A percentile compares a stretch with the other conserved stretches of the same genome.
Conservation (phyloP, 148 eudicot species). For the Suaeda aralocaspica region DNA sequence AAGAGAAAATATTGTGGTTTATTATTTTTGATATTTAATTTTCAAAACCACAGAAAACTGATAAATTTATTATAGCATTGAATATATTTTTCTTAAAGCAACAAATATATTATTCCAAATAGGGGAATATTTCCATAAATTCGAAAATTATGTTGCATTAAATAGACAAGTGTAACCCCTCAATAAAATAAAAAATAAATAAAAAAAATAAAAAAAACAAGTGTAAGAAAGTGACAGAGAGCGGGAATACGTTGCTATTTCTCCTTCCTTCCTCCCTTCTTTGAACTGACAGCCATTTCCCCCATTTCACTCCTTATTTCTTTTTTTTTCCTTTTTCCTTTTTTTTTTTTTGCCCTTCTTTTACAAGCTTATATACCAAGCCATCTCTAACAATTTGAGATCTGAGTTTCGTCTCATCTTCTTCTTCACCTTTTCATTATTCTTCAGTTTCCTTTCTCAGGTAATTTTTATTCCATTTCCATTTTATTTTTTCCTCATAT, state of each 20-base stretch:
- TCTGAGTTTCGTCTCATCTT: not conserved
- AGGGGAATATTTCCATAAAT: too few relatives aligned
- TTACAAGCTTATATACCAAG: not conserved
- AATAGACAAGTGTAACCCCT: too few relatives aligned
- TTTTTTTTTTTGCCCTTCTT: not conserved
- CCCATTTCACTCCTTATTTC: not conserved
- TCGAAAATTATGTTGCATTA: too few relatives aligned
- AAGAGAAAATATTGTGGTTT: too few relatives aligned
- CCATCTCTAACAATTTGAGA: not conserved
- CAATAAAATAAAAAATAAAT: too few relatives aligned
- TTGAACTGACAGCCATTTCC: not conserved
- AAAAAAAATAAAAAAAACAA: too few relatives aligned
- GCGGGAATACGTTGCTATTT: conserved; percentile 5
- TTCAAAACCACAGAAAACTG: too few relatives aligned
- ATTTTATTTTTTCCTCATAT: not conserved
- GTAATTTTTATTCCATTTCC: not conserved
- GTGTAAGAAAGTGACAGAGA: conserved; percentile 7
- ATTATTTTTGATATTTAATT: too few relatives aligned
- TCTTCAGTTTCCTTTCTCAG: not conserved
- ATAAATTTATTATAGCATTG: too few relatives aligned
- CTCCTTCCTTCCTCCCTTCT: conserved; percentile 3
- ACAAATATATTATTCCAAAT: too few relatives aligned
- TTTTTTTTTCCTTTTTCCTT: not conserved
- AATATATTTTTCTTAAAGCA: too few relatives aligned
- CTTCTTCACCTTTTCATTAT: not conserved